Evolutionary conservation across 768 basidiomycete genomes (phyloP).

Genomic region (Boletus sensibilis): DNA sequence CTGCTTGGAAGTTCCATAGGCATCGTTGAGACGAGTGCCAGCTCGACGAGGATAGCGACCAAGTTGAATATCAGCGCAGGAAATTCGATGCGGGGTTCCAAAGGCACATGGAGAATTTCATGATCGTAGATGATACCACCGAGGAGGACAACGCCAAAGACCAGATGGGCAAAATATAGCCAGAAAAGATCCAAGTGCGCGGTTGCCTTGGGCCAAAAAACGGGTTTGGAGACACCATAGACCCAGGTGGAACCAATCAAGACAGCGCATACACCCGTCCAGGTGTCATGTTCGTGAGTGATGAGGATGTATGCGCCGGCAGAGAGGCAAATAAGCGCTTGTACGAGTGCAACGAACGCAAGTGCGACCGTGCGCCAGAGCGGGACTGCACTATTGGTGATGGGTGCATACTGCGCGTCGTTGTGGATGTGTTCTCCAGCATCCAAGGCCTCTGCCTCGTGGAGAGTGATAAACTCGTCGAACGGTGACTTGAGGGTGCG

Average conservation of each 20-base stretch:
- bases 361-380: constrained; percentile 65
- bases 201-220: constrained; percentile 53
- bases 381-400: constrained; percentile 29
- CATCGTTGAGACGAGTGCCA: constrained; percentile 56
- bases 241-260: constrained; percentile 61
- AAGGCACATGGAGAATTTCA: constrained; percentile 40
- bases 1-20: constrained; percentile 64
- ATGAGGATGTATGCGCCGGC: constrained; percentile 52
- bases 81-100: constrained; percentile 35
- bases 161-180: constrained; percentile 52
- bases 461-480: constrained; percentile 45
- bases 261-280: constrained; percentile 42
- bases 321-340: constrained; percentile 60
- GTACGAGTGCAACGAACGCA: constrained; percentile 51
- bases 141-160: constrained; percentile 46
- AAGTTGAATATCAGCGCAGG: constrained; percentile 42
- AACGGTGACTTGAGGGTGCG: constrained; percentile 31
- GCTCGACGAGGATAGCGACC: constrained; percentile 39
- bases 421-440: constrained; percentile 1
- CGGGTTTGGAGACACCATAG: constrained; percentile 58
- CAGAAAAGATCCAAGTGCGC: constrained; percentile 62
- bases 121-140: constrained; percentile 56
- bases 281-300: constrained; percentile 35
- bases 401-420: neutral
- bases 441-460: constrained; percentile 55